These are phyloP conservation scores for Cercospora beticola DNA, from an alignment of 2,329 filamentous ascomycete genomes.

Conservation along the genomic window DNA sequence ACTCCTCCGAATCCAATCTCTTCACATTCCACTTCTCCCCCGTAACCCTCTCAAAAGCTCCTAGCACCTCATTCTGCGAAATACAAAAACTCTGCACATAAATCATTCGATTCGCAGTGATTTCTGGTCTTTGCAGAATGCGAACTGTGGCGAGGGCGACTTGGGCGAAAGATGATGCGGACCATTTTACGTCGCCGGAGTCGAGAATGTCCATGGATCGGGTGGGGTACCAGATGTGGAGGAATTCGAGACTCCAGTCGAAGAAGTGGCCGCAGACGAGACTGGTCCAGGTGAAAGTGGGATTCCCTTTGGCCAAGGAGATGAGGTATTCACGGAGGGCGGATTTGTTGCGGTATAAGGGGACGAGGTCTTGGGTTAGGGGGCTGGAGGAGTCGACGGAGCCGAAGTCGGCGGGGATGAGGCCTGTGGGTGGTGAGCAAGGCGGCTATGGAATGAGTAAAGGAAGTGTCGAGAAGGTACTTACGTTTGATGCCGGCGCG, in stretches of 20 bases:
- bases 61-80: constrained; percentile 59
- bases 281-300: constrained; percentile 58
- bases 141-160: constrained; percentile 55
- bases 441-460: too few relatives aligned
- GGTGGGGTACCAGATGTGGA: constrained; percentile 53
- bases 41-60: constrained; percentile 54
- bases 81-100: constrained; percentile 58
- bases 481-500: constrained; percentile 58
- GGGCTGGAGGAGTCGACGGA: constrained; percentile 42
- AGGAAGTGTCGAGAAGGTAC: not conserved
- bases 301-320: constrained; percentile 38
- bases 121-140: constrained; percentile 50
- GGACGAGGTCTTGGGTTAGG: constrained; percentile 44
- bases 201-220: constrained; percentile 58
- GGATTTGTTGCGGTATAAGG: constrained; percentile 55
- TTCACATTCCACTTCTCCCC: constrained; percentile 53
- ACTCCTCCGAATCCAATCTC: constrained; percentile 38
- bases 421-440: constrained; percentile 35
- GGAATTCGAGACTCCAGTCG: constrained; percentile 58
- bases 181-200: constrained; percentile 55
- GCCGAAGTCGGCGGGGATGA: constrained; percentile 62
- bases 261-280: constrained; percentile 61
- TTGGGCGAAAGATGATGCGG: constrained; percentile 52
- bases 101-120: constrained; percentile 60
- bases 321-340: constrained; percentile 55